Evolutionary conservation across 106 monocot species (phyloP), one percentile per base, ranked within the genome.

Genomic region (Chionographis japonica): DNA sequence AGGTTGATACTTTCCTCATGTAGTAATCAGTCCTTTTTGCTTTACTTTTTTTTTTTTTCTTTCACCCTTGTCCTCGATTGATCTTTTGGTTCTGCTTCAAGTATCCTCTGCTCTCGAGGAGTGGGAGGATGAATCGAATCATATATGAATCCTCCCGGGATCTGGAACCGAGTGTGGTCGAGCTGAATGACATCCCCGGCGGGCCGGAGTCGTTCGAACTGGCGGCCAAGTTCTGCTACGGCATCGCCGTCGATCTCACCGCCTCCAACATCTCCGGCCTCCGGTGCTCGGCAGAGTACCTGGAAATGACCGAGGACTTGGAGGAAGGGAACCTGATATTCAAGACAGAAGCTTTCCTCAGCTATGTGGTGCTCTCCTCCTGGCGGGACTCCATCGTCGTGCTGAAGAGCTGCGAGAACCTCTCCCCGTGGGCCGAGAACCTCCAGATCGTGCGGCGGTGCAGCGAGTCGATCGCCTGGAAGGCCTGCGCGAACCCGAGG

Each of bases 361-460:
- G 91, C 75, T 95, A 95, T 27, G 95, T 95, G 9, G 95, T 95
- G 8, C 73, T 95, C 12, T 88, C 89, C 10, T 92, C 84, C 0
- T 97, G 95, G 95, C 74, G 92, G 0, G 92, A 92, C 63, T 92
- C 89, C 15, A 92, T 92, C 58, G 78, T 89, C 10, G 92, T 97
- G 13, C 74, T 92, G 8, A 92, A 89, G 77, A 89, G 82, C 71
- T 92, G 92, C 71, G 95, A 97, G 69, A 62, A 66, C 16, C 77
- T 95, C 49, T 91, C 95, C 4, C 95, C 95, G 2, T 95, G 95
- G 95, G 88, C 91, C 0, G 95, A 95, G 68, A 95, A 95, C 80
- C 81, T 95, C 17, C 95, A 97, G 74, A 92, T 92, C 37, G 95
- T 92, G 19, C 79, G 92, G 3, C 77, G 95, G 1, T 92, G 92